Evolutionary conservation across 257 asterid genomes (phyloP), one percentile per base, ranked within the genome.

Genomic region (Ophiorrhiza pumila): DNA sequence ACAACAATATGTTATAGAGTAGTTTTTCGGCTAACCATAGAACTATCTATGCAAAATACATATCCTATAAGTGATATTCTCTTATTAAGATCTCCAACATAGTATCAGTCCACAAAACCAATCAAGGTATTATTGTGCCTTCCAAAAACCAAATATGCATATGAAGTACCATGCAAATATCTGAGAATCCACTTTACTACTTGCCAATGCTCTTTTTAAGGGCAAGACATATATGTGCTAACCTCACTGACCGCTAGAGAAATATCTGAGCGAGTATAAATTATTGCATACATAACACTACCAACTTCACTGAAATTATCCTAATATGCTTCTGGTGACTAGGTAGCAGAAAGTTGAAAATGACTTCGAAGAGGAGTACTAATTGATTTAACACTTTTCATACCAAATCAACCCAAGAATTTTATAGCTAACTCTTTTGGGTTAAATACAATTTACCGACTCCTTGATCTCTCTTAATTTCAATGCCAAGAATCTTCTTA

Each of bases 181-280:
- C 35, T 57, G 37, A 68, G 37, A 68, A 57, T 58, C 1, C 45
- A 68, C 17, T 68, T 60, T 18, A 60, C 32, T 27, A 5, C 61
- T 25, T 71, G 7, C 53, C 27, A 71, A 71, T 71, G 32, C 25
- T 5, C 14, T 18, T 58, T 43, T 5, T 52, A n/a, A 56, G n/a
- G 31, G 45, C 49, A 41, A 47, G 2, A 22, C 50, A 56, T 56
- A 46, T 52, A 25, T 57, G 31, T 23, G 25, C 39, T 59, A 8
- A 59, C 65, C 39, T 60, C 23, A 68, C 79, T 68, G 32, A 67
- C 55, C 50, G 59, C n/a, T 35, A 53, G 42, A 27, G 8, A 53
- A 25, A 31, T 29, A 35, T 66, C 65, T 58, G 25, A 37, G 47
- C 46, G 41, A 14, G 35, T 57, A 31, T 4, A 14, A n/a, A 74